Evolutionary conservation across 169 alveolate species (phyloP), one percentile per base, ranked within the genome.

Genomic region (Plasmodium chabaudi): DNA sequence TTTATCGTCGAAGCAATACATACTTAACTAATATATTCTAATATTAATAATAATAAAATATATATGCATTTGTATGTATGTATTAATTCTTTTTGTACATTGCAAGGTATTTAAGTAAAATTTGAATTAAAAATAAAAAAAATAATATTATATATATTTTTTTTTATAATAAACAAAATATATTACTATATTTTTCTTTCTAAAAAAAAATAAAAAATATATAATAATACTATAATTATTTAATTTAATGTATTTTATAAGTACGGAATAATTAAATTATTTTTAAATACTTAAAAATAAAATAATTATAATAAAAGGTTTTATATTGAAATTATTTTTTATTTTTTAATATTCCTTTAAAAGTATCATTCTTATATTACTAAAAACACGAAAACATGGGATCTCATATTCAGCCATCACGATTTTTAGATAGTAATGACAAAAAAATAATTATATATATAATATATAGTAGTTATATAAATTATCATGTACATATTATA

Each of bases 391-490:
- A 46, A 55, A 79, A 79, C 65, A 79, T 79, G 89, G 89, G 79
- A 63, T 79, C 89, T 23, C 65, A 60, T 17, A 79, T 79, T 71
- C 89, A 79, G 59, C 82, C 89, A 65, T 79, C 89, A 67, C 65
- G 89, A 53, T 79, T 79, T 79, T 79, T 79, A 79, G 89, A 79
- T 79, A 79, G 89, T 79, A 79, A 64, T 39, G 19, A 71, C 57
- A 64, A 72, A 49, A 65, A 5, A 57, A 15, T 12, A 17, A 46
- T n/a, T 17, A 56, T 23, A 13, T 49, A n/a, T 27, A 57, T 27
- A 69, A 15, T 19, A 42, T 67, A 13, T 69, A 63, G 19, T 23
- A 53, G 13, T 27, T 53, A 55, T 21, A 59, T 72, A 69, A 13
- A 17, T 23, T 47, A 63, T 69, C 47, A 47, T 56, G 9, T 9